Evolutionary conservation across 2,329 filamentous ascomycete species (phyloP).

Genomic region (Xylaria sp.): DNA sequence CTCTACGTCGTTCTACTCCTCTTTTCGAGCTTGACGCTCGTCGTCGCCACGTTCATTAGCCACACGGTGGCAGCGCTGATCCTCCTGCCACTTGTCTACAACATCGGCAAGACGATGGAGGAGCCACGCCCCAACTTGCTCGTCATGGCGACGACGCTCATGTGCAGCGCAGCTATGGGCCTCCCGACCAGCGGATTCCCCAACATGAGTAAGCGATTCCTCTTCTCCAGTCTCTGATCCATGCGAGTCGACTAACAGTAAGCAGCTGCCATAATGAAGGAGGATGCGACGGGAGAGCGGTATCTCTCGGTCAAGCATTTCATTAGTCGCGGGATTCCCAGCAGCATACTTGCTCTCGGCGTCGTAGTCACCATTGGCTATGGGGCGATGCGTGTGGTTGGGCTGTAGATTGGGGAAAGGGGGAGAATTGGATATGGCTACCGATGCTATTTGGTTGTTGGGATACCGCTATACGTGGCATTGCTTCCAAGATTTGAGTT

Average conservation of each 20-base stretch:
- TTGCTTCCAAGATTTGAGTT: no score
- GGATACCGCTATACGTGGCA: no score
- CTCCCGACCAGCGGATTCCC: conserved; percentile 95
- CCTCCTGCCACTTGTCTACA: conserved; percentile 85
- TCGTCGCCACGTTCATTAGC: conserved; percentile 96
- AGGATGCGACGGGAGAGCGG: conserved; percentile 89
- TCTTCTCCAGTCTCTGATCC: not conserved
- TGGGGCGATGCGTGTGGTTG: conserved; percentile 76
- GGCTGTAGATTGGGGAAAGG: conserved; percentile 34
- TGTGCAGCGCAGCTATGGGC: conserved; percentile 98
- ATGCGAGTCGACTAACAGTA: conserved; percentile 24
- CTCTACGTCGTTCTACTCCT: conserved; percentile 87
- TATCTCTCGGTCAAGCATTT: conserved; percentile 95
- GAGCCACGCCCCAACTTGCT: conserved; percentile 91
- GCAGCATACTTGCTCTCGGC: conserved; percentile 78
- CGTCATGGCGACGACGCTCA: conserved; percentile 92
- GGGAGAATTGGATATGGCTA: not conserved
- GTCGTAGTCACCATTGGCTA: conserved; percentile 92
- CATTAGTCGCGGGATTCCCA: conserved; percentile 88
- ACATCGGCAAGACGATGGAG: conserved; percentile 84
- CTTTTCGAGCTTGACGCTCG: conserved; percentile 81
- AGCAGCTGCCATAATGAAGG: conserved; percentile 92
- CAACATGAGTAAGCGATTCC: conserved; percentile 88
- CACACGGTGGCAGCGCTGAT: conserved; percentile 97
- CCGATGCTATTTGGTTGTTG: not conserved